Evolutionary conservation across 1,139 yeast species (phyloP).

Genomic region (Arxiozyma heterogenica): DNA sequence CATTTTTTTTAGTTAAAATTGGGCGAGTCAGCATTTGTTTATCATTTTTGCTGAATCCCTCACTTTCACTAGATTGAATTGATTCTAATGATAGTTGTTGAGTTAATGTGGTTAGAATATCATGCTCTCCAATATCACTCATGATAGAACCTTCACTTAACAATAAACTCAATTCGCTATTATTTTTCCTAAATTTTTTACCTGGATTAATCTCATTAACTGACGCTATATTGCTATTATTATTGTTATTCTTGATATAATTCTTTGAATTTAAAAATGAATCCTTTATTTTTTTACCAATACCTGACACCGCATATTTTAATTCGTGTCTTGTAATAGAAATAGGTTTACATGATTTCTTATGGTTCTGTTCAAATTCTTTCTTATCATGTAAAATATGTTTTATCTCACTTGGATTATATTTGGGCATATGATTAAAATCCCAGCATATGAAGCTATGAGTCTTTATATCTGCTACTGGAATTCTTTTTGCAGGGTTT

Average conservation of each 20-base stretch:
- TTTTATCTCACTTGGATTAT: constrained; percentile 11
- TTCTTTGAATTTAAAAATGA: constrained; percentile 42
- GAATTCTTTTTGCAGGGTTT: constrained; percentile 60
- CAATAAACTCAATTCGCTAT: constrained; percentile 10
- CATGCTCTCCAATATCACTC: constrained; percentile 9
- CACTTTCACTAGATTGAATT: constrained; percentile 1
- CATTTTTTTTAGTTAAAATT: background rate
- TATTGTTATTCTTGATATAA: constrained; percentile 1
- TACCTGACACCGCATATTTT: constrained; percentile 69
- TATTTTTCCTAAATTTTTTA: background rate
- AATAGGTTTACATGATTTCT: constrained; percentile 34
- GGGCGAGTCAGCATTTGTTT: background rate
- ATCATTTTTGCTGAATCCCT: background rate
- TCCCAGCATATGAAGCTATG: constrained; percentile 55
- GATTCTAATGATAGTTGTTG: constrained; percentile 2
- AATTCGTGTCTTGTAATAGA: constrained; percentile 63
- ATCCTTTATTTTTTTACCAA: constrained; percentile 57
- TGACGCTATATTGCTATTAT: background rate
- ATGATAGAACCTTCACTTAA: constrained; percentile 19
- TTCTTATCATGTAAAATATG: constrained; percentile 15
- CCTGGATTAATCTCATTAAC: background rate
- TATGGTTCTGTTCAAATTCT: constrained; percentile 24
- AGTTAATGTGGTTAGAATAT: background rate
- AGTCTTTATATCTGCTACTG: constrained; percentile 60
- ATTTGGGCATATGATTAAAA: constrained; percentile 19